Evolutionary conservation across 2,329 filamentous ascomycete genomes (phyloP), one percentile per base, ranked within the genome.

Genomic region (Colletotrichum liriopes): DNA sequence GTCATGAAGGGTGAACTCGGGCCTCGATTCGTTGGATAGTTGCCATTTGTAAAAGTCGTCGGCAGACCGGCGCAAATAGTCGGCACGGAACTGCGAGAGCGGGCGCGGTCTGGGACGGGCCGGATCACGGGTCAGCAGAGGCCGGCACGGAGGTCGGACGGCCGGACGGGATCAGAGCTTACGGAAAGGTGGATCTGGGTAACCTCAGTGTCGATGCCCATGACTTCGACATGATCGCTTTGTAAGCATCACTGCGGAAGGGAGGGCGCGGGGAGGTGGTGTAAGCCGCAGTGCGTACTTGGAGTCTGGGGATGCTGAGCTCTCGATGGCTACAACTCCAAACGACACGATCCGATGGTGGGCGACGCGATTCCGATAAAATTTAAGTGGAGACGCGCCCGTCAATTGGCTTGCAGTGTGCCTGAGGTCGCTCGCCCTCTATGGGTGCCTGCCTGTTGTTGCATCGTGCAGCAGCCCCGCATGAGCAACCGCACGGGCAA

Each of bases 31-130:
- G 72, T 86, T 83, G 67, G 82, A 81, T 74, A 87, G 86, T 85
- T 99, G 96, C 95, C 95, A 98, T 78, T 89, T 85, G 84, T 98
- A 99, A 18, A 98, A 88, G 64, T 95, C 92, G 84, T 98, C 94
- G 82, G 94, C 92, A 82, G 93, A 96, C 89, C 90, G 87, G 78
- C 90, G 87, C 58, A 97, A 88, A 82, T 96, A 92, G 74, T 84
- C 81, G 18, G 85, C 83, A 65, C 87, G 85, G 37, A 86, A 80
- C 67, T 85, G 84, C 35, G 86, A 81, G 63, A 84, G 82, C 60
- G 88, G 87, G 75, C 89, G 87, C 75, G 86, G 84, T 71, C 89
- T 91, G 74, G 3, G 71, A 29, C 39, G 58, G 59, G 35, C 37
- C 49, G 59, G 52, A 58, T 32, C 43, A 62, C 32, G 54, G 61